Conservation (phyloP, 306 rosid species). For the Crataegus laevigata region DNA sequence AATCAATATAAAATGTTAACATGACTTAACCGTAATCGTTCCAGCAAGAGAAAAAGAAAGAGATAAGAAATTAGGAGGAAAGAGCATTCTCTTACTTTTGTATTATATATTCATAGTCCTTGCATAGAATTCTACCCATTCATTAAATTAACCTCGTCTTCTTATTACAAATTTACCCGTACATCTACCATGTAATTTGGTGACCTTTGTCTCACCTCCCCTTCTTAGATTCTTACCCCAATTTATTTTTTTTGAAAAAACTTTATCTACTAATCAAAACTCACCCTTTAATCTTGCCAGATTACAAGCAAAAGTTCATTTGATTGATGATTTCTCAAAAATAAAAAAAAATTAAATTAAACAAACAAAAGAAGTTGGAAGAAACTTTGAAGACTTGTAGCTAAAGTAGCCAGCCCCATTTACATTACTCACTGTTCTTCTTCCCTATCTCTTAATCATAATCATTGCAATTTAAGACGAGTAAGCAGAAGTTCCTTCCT, state of each 20-base stretch:
- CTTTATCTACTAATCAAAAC: not conserved
- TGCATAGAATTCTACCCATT: not conserved
- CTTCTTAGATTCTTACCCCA: not conserved
- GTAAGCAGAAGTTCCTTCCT: slow-evolving; percentile 2
- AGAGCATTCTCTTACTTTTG: not conserved
- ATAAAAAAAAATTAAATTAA: not conserved
- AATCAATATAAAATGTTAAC: too few species aligned
- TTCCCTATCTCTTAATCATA: not conserved
- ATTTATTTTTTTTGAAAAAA: not conserved
- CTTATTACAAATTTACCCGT: slow-evolving; percentile 12
- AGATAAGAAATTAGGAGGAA: too few species aligned
- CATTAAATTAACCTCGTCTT: not conserved
- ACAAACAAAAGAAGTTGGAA: not conserved
- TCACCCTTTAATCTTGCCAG: not conserved
- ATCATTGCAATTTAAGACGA: not conserved
- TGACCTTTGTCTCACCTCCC: not conserved
- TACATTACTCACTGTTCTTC: not conserved
- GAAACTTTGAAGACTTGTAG: not conserved
- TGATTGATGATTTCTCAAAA: not conserved
- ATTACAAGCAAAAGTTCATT: not conserved
- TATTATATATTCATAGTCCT: not conserved
- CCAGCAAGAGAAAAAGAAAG: too few species aligned
- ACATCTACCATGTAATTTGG: not conserved
- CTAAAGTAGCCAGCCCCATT: not conserved
- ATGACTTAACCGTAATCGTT: too few species aligned